Evolutionary conservation across 2,329 filamentous ascomycete genomes (phyloP), one percentile per base, ranked within the genome.

Genomic region (Claviceps purpurea): DNA sequence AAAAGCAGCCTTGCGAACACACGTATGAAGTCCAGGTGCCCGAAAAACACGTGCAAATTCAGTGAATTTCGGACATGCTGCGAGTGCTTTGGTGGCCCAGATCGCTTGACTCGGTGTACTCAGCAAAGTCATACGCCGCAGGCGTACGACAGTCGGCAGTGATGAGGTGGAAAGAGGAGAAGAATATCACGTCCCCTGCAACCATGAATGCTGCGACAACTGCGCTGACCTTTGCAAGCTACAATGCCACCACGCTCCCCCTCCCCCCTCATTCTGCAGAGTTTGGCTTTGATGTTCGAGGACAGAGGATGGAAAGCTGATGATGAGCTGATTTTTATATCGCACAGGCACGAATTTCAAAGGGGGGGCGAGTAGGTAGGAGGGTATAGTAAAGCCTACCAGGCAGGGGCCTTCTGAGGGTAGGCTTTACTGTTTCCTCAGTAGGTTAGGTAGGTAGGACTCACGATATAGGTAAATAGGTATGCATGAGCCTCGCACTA

Each of bases 101-200:
- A 80, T 58, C 70, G 63, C 1, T 65, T 69, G 54, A 77, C 76
- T 6, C 79, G 76, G 76, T 80, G 77, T 60, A 69, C 66, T 10
- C 70, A 69, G 56, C 62, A n/a, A 65, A 13, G 62, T 60, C 40
- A 58, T 57, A 34, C 63, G 61, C 41, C 58, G 64, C 56, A 52
- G 60, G 48, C 61, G 60, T 49, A 69, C 68, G 26, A 37, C 50
- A 18, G 52, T 44, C 4, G 43, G 49, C 53, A 54, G 61, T 6
- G 57, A 66, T 11, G 66, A 63, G 1, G 60, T 60, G 50, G 59
- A 61, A 11, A 56, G 63, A 20, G 70, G 73, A 51, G 60, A 65
- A 20, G 61, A 69, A 47, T 65, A 72, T 51, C 64, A 64, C 26
- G 66, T 22, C 20, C 20, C 68, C 1, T 79, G 76, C 52, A 73